Conservation (phyloP, 1,284 basidiomycete species). For the Ganoderma sinense region DNA sequence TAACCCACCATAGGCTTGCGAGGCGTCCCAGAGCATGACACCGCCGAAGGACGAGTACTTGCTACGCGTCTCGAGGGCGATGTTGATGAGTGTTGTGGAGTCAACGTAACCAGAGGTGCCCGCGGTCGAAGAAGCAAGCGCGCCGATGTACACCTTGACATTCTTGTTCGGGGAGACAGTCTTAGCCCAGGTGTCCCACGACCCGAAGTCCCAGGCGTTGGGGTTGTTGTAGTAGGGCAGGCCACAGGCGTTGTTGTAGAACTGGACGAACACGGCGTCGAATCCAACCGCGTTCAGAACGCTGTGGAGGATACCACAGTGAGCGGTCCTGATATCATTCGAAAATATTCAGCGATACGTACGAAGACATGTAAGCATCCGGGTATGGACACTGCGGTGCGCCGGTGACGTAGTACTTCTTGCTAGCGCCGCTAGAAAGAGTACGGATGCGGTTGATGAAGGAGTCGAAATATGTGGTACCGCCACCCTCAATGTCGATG, state of each 20-base stretch:
- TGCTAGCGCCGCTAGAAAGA: slow-evolving; percentile 56
- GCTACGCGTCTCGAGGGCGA: slow-evolving; percentile 51
- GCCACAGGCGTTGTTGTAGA: slow-evolving; percentile 71
- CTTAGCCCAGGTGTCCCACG: slow-evolving; percentile 71
- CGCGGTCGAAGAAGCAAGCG: slow-evolving; percentile 57
- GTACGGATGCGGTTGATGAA: slow-evolving; percentile 62
- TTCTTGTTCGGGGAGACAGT: slow-evolving; percentile 61
- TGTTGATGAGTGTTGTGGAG: slow-evolving; percentile 50
- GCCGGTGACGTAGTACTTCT: slow-evolving; percentile 68
- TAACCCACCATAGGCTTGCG: slow-evolving; percentile 61
- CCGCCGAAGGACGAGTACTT: slow-evolving; percentile 73
- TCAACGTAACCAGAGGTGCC: slow-evolving; percentile 62
- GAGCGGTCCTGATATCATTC: not conserved
- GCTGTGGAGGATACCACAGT: slow-evolving; percentile 31
- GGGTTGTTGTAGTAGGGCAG: slow-evolving; percentile 50
- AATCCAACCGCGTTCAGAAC: slow-evolving; percentile 63
- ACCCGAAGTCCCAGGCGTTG: slow-evolving; percentile 57
- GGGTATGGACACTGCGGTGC: slow-evolving; percentile 75
- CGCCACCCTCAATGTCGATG: slow-evolving; percentile 72
- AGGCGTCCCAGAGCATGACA: slow-evolving; percentile 74
- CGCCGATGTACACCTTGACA: slow-evolving; percentile 71
- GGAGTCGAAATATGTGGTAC: slow-evolving; percentile 53
- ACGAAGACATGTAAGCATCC: slow-evolving; percentile 60
- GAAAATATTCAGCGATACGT: not conserved
- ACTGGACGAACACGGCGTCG: slow-evolving; percentile 72